These are phyloP conservation scores for Fraxinus dipetala DNA, from an alignment of 305 asterid genomes.

Conservation along the genomic window DNA sequence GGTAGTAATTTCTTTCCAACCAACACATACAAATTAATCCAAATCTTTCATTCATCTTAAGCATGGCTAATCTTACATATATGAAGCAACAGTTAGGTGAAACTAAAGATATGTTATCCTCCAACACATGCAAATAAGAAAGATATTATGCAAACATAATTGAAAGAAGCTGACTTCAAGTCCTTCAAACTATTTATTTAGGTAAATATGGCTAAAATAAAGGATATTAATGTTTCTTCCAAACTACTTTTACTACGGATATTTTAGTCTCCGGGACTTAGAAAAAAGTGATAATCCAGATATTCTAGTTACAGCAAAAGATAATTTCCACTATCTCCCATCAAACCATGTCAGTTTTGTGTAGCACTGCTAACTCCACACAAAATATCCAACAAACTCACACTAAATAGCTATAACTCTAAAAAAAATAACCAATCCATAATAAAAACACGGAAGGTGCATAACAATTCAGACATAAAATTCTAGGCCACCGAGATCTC, in stretches of 20 bases:
- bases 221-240: background rate
- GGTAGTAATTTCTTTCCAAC: background rate
- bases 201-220: background rate
- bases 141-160: background rate
- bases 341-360: background rate
- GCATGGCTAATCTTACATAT: background rate
- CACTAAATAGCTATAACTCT: background rate
- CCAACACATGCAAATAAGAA: background rate
- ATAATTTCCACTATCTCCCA: background rate
- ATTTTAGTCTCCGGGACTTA: background rate
- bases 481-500: background rate
- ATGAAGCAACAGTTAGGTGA: background rate
- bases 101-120: background rate
- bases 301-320: background rate
- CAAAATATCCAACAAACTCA: background rate
- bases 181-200: background rate
- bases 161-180: background rate
- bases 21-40: background rate
- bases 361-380: background rate
- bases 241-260: background rate
- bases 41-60: background rate
- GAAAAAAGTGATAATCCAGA: background rate
- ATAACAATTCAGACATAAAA: background rate
- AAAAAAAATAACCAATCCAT: background rate
- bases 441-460: background rate